Percentiles rank a stretch among this genome's conserved stretches.
Evolutionary conservation across 169 alveolate species (phyloP).

Genomic region (Plasmodium berghei): DNA sequence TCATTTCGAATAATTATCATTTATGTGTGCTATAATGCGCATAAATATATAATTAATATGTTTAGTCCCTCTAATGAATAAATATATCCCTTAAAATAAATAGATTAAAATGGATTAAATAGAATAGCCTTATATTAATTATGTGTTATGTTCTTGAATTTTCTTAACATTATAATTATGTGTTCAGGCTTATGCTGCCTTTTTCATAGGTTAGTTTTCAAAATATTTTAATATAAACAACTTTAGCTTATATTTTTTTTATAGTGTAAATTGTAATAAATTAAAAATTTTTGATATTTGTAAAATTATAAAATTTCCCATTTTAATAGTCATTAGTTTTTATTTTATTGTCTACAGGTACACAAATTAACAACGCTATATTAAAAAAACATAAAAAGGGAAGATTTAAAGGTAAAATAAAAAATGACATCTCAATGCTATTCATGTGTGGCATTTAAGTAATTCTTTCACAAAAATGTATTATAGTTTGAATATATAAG

Average conservation of each 20-base stretch:
- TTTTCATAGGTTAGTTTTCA: no score
- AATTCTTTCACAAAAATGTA: no score
- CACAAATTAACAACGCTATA: no score
- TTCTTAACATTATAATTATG: neutral
- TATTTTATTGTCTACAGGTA: no score
- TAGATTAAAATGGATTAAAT: neutral
- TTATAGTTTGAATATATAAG: no score
- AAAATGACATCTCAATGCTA: no score
- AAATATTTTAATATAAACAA: neutral
- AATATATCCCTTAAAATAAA: neutral
- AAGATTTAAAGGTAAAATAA: no score
- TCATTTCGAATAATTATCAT: conserved; percentile 19
- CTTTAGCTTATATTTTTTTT: neutral
- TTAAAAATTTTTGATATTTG: no score
- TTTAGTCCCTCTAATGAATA: neutral
- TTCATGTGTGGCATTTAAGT: no score
- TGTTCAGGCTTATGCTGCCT: neutral
- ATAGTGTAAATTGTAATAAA: neutral
- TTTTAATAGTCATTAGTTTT: no score
- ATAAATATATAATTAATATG: neutral
- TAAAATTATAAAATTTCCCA: no score
- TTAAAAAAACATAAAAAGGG: no score
- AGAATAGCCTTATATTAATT: neutral
- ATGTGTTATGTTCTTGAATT: neutral
- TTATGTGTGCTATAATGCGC: neutral